Evolutionary conservation across 352 stramenopile species (phyloP), one percentile per base, ranked within the genome.

Genomic region (Phytophthora tubulina): DNA sequence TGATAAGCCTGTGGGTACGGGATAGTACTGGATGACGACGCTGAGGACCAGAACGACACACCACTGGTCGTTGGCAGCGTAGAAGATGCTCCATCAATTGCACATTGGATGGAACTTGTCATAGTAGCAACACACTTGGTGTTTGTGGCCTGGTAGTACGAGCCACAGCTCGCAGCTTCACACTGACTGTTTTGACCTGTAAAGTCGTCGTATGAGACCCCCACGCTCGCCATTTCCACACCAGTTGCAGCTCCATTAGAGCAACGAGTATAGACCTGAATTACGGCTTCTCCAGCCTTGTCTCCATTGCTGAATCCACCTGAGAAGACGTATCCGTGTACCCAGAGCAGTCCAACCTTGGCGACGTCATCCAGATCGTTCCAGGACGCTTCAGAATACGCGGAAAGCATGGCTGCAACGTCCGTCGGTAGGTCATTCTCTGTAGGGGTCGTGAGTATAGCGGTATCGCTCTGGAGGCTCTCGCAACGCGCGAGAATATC

Each of bases 321-420:
- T 8, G 66, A 61, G 21, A 84, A 69, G 17, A 85, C 79, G 73
- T 85, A 88, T 3, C 79, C 82, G 31, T 90, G 67, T 17, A 61
- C 66, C 78, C 78, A 90, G 4, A 90, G 67, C 21, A 90, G 33
- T 13, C 73, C 80, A 5, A 85, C 69, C 61, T 85, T 85, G 13
- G 72, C 61, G 11, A 54, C 61, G 48, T 90, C 82, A 33, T 78
- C 50, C 52, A 90, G 67, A 7, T 63, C 44, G 41, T 17, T 63
- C 79, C 79, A 90, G 15, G 51, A 14, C 21, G 64, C 6, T 10
- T 67, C 49, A 31, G 68, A 67, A n/a, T 59, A 48, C 33, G 45
- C 49, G 32, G 62, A 45, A 4, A 83, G 63, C 46, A 65, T 76
- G 17, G 36, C 31, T 54, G 64, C 61, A 21, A 81, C 66, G 27